Percentiles rank a stretch among this genome's conserved stretches.
These are phyloP conservation scores for Xylariaceae sp. DNA, from an alignment of 2,329 filamentous ascomycete species.

Conservation along the genomic window DNA sequence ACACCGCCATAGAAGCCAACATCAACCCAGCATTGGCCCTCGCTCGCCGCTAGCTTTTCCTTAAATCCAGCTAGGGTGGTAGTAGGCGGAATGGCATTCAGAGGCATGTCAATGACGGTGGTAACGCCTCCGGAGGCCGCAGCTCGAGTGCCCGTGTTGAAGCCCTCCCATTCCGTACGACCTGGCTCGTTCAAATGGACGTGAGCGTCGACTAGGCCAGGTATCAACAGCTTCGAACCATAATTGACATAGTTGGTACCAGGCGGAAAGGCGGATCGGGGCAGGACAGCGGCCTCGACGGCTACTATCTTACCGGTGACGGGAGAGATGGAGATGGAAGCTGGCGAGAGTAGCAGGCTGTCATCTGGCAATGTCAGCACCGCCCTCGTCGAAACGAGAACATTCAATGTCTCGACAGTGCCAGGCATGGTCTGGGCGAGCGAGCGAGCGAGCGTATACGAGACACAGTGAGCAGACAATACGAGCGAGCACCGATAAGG, in stretches of 20 bases:
- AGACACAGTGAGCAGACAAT: not conserved
- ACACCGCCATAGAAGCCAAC: conserved; percentile 98
- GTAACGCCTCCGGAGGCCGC: conserved; percentile 95
- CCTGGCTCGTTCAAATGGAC: conserved; percentile 97
- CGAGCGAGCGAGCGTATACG: conserved; percentile 17
- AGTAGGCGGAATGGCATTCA: conserved; percentile 94
- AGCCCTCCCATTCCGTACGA: conserved; percentile 96
- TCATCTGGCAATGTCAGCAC: conserved; percentile 67
- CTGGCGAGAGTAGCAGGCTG: conserved; percentile 62
- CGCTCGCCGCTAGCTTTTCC: conserved; percentile 78
- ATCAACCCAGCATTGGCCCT: conserved; percentile 93
- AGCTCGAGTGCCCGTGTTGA: conserved; percentile 88
- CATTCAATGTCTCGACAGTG: conserved; percentile 47
- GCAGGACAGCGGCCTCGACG: conserved; percentile 68
- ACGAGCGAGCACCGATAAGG: not conserved
- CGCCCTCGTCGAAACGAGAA: conserved; percentile 78
- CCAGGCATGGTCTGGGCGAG: conserved; percentile 12
- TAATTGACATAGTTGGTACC: conserved; percentile 74
- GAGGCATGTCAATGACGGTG: conserved; percentile 93
- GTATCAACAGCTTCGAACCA: conserved; percentile 76
- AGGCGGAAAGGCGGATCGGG: conserved; percentile 65
- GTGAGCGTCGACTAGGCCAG: conserved; percentile 91
- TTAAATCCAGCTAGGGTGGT: conserved; percentile 78
- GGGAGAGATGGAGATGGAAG: conserved; percentile 74
- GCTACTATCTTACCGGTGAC: conserved; percentile 77